A percentile compares a stretch with the other conserved stretches of the same genome.
Conservation (phyloP, 2,329 filamentous ascomycete genomes). For the Colletotrichum cereale region DNA sequence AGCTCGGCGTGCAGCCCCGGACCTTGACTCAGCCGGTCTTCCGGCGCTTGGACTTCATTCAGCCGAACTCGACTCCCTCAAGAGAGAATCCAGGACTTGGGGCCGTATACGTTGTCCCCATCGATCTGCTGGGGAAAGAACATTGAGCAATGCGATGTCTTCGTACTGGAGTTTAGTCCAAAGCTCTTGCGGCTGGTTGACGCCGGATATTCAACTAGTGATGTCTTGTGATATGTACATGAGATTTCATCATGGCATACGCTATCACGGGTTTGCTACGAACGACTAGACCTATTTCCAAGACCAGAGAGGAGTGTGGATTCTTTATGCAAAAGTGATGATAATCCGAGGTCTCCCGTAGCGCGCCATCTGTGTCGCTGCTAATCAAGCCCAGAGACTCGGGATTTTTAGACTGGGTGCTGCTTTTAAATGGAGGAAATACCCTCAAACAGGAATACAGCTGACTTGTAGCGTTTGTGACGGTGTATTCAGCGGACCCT, state of each 20-base stretch:
- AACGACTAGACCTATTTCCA: background rate
- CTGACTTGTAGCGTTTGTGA: background rate
- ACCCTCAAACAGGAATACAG: background rate
- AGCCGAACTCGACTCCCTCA: too few species aligned
- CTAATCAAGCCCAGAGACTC: too few species aligned
- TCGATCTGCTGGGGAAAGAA: background rate
- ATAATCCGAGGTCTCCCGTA: background rate
- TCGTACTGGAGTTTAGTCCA: background rate
- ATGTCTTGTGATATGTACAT: background rate
- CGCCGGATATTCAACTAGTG: too few species aligned
- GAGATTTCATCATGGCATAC: too few species aligned
- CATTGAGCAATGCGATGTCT: background rate
- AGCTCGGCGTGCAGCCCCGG: too few species aligned
- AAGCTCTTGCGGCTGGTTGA: background rate
- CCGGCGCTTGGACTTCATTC: background rate
- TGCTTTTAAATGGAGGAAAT: background rate
- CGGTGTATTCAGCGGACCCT: background rate
- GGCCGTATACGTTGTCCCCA: background rate
- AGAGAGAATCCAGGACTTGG: background rate
- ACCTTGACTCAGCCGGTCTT: background rate
- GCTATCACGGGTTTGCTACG: too few species aligned
- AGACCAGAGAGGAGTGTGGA: background rate
- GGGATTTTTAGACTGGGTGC: background rate
- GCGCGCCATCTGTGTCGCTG: background rate
- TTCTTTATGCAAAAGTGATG: too few species aligned